phyloP scores from a whole-genome alignment of 2,329 filamentous ascomycete genomes.

The Aspergillus amoenus region DNA sequence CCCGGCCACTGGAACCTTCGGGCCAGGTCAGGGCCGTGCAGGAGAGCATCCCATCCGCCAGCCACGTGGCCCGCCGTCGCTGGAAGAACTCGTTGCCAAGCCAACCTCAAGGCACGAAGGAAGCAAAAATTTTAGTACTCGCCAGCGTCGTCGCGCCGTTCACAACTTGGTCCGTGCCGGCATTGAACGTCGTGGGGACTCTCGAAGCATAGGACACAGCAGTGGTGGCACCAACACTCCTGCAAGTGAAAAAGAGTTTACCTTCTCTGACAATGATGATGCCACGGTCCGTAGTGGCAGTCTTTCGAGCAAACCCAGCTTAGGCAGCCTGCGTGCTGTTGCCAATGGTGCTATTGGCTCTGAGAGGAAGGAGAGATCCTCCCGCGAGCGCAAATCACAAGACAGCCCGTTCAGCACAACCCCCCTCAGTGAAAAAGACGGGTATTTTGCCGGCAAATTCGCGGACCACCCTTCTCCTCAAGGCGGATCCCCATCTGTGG shows the following conservation, averaged over 20 bases:
- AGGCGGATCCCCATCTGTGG: constrained; percentile 36
- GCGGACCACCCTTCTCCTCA: constrained; percentile 40
- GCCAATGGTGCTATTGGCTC: constrained; percentile 85
- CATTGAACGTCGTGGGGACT: constrained; percentile 74
- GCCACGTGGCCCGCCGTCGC: constrained; percentile 83
- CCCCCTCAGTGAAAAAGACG: constrained; percentile 60
- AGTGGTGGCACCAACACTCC: constrained; percentile 79
- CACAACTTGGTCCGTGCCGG: constrained; percentile 89
- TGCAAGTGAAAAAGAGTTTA: constrained; percentile 74
- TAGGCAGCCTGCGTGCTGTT: constrained; percentile 73
- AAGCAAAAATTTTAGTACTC: constrained; percentile 93
- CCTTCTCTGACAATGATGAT: constrained; percentile 73
- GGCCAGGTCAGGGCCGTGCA: constrained; percentile 86
- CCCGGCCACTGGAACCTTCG: constrained; percentile 80
- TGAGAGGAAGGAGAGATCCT: constrained; percentile 70
- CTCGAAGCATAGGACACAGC: constrained; percentile 64
- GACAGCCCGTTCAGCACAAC: constrained; percentile 59
- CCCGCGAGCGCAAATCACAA: constrained; percentile 56
- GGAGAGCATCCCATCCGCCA: constrained; percentile 94
- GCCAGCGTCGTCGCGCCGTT: constrained; percentile 87
- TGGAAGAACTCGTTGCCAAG: constrained; percentile 86
- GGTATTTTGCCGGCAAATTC: constrained; percentile 57
- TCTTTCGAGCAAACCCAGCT: constrained; percentile 71
- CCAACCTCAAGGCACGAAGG: constrained; percentile 92
- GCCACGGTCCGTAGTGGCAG: constrained; percentile 75